These are phyloP conservation scores for Candida peoriensis DNA, from an alignment of 805 yeast species.

Conservation along the genomic window DNA sequence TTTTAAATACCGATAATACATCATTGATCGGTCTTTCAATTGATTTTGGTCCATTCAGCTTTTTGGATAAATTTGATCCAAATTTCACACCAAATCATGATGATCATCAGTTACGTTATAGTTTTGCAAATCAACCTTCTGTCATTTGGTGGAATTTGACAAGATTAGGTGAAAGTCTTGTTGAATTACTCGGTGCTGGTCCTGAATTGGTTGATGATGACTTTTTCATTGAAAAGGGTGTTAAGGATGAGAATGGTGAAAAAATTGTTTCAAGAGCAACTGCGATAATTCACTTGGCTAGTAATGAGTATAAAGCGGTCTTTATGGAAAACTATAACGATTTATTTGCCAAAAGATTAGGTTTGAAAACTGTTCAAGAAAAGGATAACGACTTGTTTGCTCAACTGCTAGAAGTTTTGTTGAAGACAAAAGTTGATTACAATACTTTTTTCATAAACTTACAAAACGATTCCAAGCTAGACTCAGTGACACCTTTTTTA, in stretches of 20 bases:
- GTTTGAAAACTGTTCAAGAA: conserved; percentile 42
- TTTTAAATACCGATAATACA: conserved; percentile 90
- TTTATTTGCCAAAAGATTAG: conserved; percentile 62
- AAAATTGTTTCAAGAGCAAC: conserved; percentile 55
- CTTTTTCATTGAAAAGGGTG: conserved; percentile 35
- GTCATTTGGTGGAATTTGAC: conserved; percentile 92
- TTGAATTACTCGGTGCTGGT: conserved; percentile 76
- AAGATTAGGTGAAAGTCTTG: conserved; percentile 77
- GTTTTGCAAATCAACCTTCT: conserved; percentile 78
- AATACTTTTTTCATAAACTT: conserved; percentile 70
- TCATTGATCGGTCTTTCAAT: conserved; percentile 82
- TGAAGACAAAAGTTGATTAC: conserved; percentile 65
- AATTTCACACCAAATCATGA: conserved; percentile 86
- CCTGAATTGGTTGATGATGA: conserved; percentile 41
- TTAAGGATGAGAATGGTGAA: conserved; percentile 43
- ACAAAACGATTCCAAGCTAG: conserved; percentile 42
- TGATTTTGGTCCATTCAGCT: conserved; percentile 94
- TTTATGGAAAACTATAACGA: conserved; percentile 56
- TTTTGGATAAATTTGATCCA: conserved; percentile 81
- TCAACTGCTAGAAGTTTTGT: conserved; percentile 50
- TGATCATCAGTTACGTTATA: conserved; percentile 66
- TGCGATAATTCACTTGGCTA: conserved; percentile 55
- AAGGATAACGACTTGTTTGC: conserved; percentile 31
- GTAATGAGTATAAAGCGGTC: conserved; percentile 57
- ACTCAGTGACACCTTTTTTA: conserved; percentile 25